phyloP scores from a whole-genome alignment of 768 basidiomycete genomes.

The Serendipita sp. region DNA sequence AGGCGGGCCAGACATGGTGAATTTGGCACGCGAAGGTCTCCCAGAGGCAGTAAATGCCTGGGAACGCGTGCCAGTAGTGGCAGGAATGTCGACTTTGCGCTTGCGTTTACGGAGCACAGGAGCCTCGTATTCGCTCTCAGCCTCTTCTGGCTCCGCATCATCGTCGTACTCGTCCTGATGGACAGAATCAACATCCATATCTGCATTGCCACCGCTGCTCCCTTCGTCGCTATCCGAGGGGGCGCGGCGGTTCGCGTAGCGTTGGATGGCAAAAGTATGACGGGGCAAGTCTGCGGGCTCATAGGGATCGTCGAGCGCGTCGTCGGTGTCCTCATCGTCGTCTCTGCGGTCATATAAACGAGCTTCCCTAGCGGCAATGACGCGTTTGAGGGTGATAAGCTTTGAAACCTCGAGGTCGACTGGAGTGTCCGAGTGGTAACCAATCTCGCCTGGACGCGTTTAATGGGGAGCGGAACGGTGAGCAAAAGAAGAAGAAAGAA shows the following conservation, averaged over 20 bases:
- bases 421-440: constrained; percentile 4
- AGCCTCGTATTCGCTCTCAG: constrained; percentile 6
- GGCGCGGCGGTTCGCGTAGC: not conserved
- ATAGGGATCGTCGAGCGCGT: constrained; percentile 7
- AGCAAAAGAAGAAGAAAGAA: not conserved
- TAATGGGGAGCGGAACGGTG: not conserved
- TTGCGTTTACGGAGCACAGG: constrained; percentile 6
- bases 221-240: not conserved
- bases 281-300: constrained; percentile 3
- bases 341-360: not conserved
- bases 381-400: constrained; percentile 2
- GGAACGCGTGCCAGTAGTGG: not conserved
- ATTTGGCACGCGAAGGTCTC: not conserved
- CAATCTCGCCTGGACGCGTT: constrained; percentile 4
- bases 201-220: not conserved
- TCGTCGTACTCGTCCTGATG: constrained; percentile 3
- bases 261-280: not conserved
- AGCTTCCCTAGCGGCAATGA: not conserved
- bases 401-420: not conserved
- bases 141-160: not conserved
- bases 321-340: constrained; percentile 3
- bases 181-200: not conserved
- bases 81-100: not conserved
- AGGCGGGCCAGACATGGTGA: not conserved
- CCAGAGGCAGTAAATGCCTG: not conserved